Evolutionary conservation across 371 early-diverging fungal genomes (phyloP), one percentile per base, ranked within the genome.

Genomic region (Entomophthora muscae): DNA sequence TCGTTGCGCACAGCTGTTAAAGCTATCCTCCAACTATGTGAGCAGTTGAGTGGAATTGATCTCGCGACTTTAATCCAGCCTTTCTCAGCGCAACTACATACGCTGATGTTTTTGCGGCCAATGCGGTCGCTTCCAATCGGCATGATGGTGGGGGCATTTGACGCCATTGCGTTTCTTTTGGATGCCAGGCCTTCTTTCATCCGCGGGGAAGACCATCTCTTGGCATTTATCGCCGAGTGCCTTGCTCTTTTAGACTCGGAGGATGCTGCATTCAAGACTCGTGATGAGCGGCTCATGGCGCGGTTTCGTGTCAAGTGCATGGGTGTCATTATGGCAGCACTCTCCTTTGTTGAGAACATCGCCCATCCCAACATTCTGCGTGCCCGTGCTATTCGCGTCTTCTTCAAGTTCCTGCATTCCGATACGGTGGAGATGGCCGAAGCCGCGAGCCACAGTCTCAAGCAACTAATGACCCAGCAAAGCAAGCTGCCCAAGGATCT

Each of bases 111-210:
- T 73, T 83, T 93, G 32, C 96, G 96, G 69, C 98, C 98, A 1
- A 73, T 98, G 64, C 88, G 98, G 5, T 94, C 97, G 0, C 76
- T 98, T 23, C 94, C 98, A 0, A 88, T 92, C 73, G 83, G 90
- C 33, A 89, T 94, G 87, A 98, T 96, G 72, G 97, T 98, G 28
- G 99, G 98, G 7, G 84, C 94, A 68, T 95, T 95, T 65, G 98
- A 98, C 67, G 98, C 98, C 22, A 90, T 98, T 64, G 95, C 95
- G 0, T 98, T 93, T 71, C 93, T 95, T 63, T 75, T 98, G 63
- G 78, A 86, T 0, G 73, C 97, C n/a, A 78, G 85, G 2, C 96
- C 97, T 32, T 84, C 93, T 1, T 83, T 98, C 68, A 71, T 97
- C 53, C 81, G 81, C 53, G 93, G 95, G 67, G 58, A 52, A 21